phyloP scores from a whole-genome alignment of 768 basidiomycete genomes.

The Podaxis pistillaris region DNA sequence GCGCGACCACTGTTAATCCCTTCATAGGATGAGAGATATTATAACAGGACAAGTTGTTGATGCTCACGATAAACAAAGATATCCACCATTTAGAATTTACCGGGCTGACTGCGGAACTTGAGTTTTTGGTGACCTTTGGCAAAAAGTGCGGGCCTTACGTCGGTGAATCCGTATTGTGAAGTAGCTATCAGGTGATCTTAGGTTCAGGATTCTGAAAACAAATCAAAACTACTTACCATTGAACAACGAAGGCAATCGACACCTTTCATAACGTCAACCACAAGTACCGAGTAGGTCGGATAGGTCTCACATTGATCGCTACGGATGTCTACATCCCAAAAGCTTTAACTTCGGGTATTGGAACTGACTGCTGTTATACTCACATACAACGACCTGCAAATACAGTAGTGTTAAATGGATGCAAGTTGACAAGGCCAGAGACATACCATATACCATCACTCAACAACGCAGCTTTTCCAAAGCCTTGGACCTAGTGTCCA shows the following conservation, averaged over 20 bases:
- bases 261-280: slow-evolving; percentile 25
- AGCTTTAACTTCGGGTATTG: neutral
- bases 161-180: slow-evolving; percentile 38
- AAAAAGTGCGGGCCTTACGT: slow-evolving; percentile 25
- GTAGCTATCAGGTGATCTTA: slow-evolving; percentile 26
- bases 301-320: slow-evolving; percentile 32
- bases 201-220: neutral
- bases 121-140: neutral
- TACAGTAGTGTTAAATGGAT: neutral
- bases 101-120: neutral
- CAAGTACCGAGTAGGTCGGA: neutral
- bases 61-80: slow-evolving; percentile 26
- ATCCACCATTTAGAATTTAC: slow-evolving; percentile 31
- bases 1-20: slow-evolving; percentile 34
- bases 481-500: slow-evolving; percentile 35
- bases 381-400: slow-evolving; percentile 35
- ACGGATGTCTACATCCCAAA: slow-evolving; percentile 30
- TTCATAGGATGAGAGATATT: neutral
- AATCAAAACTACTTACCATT: slow-evolving; percentile 30
- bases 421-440: neutral
- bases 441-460: slow-evolving; percentile 38
- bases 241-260: slow-evolving; percentile 39
- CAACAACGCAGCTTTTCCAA: slow-evolving; percentile 27
- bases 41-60: too few relatives aligned
- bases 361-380: slow-evolving; percentile 13